Evolutionary conservation across 1,284 basidiomycete genomes (phyloP), one percentile per base, ranked within the genome.

Genomic region (Microbotryum violaceum): DNA sequence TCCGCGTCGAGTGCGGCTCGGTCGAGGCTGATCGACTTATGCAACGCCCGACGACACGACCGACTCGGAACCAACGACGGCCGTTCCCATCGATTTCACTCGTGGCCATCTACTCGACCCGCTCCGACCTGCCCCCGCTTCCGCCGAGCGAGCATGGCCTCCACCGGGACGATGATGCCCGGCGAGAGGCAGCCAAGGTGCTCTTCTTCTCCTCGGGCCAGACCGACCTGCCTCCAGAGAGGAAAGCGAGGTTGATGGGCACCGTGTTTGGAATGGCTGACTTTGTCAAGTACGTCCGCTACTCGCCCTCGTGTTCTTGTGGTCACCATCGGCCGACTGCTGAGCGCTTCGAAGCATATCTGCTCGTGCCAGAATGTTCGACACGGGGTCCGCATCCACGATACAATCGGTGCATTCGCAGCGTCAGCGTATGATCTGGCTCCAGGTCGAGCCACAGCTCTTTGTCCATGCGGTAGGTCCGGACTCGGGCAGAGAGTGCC

Each of bases 391-490:
- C n/a, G 54, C 25, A 9, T 23, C 53, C 20, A 50, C 23, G 6
- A 21, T 51, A 23, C 52, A 58, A 8, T 46, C 57, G 10, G 69
- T 70, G 2, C 62, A 65, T n/a, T 61, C 64, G 4, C 54, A 33
- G 12, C 49, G 37, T n/a, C 57, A 65, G 6, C 48, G 64, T 12
- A 68, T 70, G 66, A 42, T 68, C 46, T 70, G 67, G 64, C 2
- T 65, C 16, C 62, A 70, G 51, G 52, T 60, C 1, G 69, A 70
- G 49, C 56, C 53, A 14, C 66, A 61, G n/a, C 57, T 57, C 16
- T 57, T 58, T 44, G n/a, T 70, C 10, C 66, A 70, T 29, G 64
- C 61, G 12, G 68, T 66, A 12, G 10, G 66, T 44, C 12, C n/a
- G 21, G 42, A 20, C 42, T 14, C 58, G 21, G 3, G 27, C 21